These are phyloP conservation scores for Onygenales sp. DNA, from an alignment of 2,329 filamentous ascomycete genomes.

Conservation along the genomic window DNA sequence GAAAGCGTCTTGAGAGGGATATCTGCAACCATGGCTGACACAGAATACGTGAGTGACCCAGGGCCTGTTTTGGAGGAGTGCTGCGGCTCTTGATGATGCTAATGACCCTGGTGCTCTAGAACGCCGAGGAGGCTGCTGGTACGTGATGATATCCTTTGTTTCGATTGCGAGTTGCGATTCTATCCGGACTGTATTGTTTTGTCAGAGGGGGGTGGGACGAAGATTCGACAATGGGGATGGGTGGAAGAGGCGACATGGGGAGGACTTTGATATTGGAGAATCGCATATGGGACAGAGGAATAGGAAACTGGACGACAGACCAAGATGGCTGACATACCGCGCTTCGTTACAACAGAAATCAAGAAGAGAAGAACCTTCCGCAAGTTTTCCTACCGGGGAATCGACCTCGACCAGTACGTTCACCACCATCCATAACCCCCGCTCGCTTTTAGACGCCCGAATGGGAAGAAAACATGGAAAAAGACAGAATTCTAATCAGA, in stretches of 20 bases:
- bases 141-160: conserved; percentile 31
- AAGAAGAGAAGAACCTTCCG: conserved; percentile 99
- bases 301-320: conserved; percentile 1
- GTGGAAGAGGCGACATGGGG: not conserved
- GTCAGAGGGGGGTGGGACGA: not conserved
- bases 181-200: not conserved
- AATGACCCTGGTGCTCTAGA: conserved; percentile 46
- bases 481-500: conserved; percentile 18
- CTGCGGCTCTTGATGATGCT: conserved; percentile 19
- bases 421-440: conserved; percentile 5
- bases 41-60: conserved; percentile 65
- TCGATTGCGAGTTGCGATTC: conserved; percentile 7
- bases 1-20: conserved; percentile 35
- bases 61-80: conserved; percentile 10
- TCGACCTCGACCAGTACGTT: conserved; percentile 98
- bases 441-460: not conserved
- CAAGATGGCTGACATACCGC: conserved; percentile 14
- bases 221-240: not conserved
- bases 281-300: not conserved
- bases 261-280: not conserved
- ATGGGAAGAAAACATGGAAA: conserved; percentile 15
- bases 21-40: conserved; percentile 72
- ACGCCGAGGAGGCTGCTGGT: conserved; percentile 91
- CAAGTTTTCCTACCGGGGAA: conserved; percentile 99
- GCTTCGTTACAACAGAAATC: conserved; percentile 58